Percentiles rank a stretch among this genome's conserved stretches.
Evolutionary conservation across 257 asterid genomes (phyloP).

Genomic region (Primulina eburnea): DNA sequence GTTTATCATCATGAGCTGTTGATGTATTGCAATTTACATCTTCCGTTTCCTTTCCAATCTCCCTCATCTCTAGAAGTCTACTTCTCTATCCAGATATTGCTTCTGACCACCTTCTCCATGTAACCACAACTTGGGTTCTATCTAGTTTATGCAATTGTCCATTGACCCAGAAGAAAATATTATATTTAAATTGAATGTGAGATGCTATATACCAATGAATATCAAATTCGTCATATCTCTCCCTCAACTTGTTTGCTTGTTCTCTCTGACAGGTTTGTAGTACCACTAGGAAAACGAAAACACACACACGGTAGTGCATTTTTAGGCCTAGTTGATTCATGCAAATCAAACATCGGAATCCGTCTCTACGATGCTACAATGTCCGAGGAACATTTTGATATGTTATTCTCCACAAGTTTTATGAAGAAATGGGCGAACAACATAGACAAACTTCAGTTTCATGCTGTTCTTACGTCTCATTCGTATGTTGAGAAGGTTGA

Average conservation of each 20-base stretch:
- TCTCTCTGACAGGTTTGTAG: slow-evolving; percentile 49
- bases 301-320: slow-evolving; percentile 34
- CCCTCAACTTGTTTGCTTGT: slow-evolving; percentile 6
- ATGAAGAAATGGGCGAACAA: slow-evolving; percentile 54
- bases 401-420: slow-evolving; percentile 61
- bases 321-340: slow-evolving; percentile 57
- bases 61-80: neutral
- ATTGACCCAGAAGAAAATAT: neutral
- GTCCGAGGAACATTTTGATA: slow-evolving; percentile 40
- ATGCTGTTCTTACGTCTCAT: slow-evolving; percentile 44
- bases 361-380: slow-evolving; percentile 31
- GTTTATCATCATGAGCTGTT: neutral
- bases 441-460: slow-evolving; percentile 47
- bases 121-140: neutral
- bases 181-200: neutral
- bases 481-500: slow-evolving; percentile 52
- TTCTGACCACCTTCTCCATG: neutral
- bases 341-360: slow-evolving; percentile 58
- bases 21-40: too few species aligned
- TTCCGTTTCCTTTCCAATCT: neutral
- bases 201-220: neutral
- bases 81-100: neutral
- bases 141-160: neutral
- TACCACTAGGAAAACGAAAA: slow-evolving; percentile 22
- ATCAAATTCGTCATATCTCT: neutral